Evolutionary conservation across 768 basidiomycete genomes (phyloP).

Genomic region (Termitomyces sp.): DNA sequence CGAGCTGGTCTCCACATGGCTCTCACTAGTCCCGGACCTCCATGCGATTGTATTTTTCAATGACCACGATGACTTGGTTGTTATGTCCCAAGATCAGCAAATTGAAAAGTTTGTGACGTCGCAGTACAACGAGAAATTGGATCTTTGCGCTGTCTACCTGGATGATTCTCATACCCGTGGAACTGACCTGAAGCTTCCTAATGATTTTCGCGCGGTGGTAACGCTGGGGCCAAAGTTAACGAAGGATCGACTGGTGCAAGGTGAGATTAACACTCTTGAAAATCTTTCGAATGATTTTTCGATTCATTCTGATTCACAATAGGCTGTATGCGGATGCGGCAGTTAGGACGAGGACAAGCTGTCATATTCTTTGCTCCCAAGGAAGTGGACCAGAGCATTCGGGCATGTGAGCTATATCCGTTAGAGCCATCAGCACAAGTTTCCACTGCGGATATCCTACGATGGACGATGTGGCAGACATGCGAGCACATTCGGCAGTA

Average conservation of each 20-base stretch:
- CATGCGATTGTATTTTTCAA: constrained; percentile 41
- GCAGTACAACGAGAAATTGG: constrained; percentile 24
- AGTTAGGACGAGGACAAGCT: neutral
- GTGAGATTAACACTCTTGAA: constrained; percentile 21
- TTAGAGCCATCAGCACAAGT: neutral
- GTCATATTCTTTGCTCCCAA: neutral
- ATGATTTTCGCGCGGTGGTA: constrained; percentile 13
- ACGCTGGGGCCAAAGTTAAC: neutral
- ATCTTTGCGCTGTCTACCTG: constrained; percentile 31
- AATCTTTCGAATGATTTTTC: neutral
- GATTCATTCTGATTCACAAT: constrained; percentile 11
- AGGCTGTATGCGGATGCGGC: neutral
- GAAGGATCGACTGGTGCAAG: neutral
- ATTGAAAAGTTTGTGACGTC: constrained; percentile 33
- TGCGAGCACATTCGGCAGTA: constrained; percentile 35
- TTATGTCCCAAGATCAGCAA: constrained; percentile 29
- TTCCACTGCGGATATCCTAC: constrained; percentile 15
- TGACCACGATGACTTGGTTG: constrained; percentile 27
- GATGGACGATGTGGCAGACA: constrained; percentile 41
- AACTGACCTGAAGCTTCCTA: constrained; percentile 47
- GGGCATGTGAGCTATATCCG: neutral
- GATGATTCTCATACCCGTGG: constrained; percentile 51
- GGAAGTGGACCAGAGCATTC: neutral
- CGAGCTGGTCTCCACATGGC: constrained; percentile 36
- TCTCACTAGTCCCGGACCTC: constrained; percentile 21